Percentiles rank a stretch among this genome's conserved stretches.
These are phyloP conservation scores for Tothia fuscella DNA, from an alignment of 2,329 filamentous ascomycete genomes.

Conservation along the genomic window DNA sequence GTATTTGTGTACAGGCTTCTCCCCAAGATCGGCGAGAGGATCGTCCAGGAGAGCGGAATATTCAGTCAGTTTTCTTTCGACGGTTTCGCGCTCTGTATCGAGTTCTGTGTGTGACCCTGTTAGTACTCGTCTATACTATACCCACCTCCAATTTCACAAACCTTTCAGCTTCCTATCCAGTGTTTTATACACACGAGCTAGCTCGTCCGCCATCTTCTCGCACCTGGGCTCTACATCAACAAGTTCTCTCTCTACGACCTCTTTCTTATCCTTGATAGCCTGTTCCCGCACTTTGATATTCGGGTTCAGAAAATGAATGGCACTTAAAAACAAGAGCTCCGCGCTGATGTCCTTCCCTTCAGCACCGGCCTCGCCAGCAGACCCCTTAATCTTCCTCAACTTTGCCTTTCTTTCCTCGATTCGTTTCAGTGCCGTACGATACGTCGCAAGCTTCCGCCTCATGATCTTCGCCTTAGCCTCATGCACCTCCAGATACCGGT, in stretches of 20 bases:
- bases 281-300: too few relatives aligned
- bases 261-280: too few relatives aligned
- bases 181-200: background rate
- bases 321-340: too few relatives aligned
- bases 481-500: slow-evolving; percentile 46
- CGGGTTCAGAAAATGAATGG: too few relatives aligned
- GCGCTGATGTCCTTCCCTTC: too few relatives aligned
- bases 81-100: background rate
- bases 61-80: background rate
- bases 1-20: slow-evolving; percentile 2
- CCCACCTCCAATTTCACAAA: too few relatives aligned
- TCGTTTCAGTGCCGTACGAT: slow-evolving; percentile 16
- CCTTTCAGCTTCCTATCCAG: background rate
- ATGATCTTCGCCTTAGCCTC: slow-evolving; percentile 35
- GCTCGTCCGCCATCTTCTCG: background rate
- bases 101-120: slow-evolving; percentile 5
- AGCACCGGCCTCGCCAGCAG: too few relatives aligned
- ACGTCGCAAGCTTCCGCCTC: slow-evolving; percentile 27
- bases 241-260: too few relatives aligned
- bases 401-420: slow-evolving; percentile 21
- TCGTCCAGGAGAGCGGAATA: background rate
- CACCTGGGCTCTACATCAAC: background rate
- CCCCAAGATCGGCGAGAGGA: background rate
- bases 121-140: too few relatives aligned
- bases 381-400: slow-evolving; percentile 10